Evolutionary conservation across 768 basidiomycete species (phyloP), one percentile per base, ranked within the genome.

Genomic region (Mycena pura): DNA sequence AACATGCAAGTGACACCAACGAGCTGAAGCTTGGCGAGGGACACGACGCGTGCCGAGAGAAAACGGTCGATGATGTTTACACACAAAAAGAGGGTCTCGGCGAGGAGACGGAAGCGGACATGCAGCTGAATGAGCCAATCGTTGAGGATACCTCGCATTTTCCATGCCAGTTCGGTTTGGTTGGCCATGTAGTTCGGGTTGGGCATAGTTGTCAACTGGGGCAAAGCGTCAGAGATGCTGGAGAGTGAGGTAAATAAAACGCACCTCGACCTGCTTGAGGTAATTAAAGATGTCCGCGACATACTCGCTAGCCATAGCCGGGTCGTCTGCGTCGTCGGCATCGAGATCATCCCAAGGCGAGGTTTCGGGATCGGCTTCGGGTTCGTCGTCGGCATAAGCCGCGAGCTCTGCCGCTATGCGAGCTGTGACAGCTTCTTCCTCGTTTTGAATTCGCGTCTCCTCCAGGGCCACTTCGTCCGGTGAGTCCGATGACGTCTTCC

Each of bases 91-190:
- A 99, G 87, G 0, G 97, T 98, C 77, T 99, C 96, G 2, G 95
- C 91, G 8, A 96, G 83, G 11, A 98, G 84, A 64, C 91, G 89
- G 83, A 96, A 98, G 64, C 93, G 91, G 65, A 86, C 85, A 74
- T 99, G 97, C 21, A 99, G 90, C 77, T 96, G 95, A 66, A 99
- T 90, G 62, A 99, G 81, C 96, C 96, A 99, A 79, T 99, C 96
- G 59, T 91, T 90, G 25, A 99, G 84, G 65, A 98, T 92, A 7
- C 91, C 90, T 9, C 96, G 92, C 92, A 96, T 96, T 65, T 92
- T 91, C 96, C 96, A 99, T 2, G 92, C 91, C 39, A 99, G 84
- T 65, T 98, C 94, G 68, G 90, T 91, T 76, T 99, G 97, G 66
- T 81, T 89, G 32, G 91, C 86, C 95, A 99, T 99, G 76, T 99